Conservation (phyloP, 768 basidiomycete species). For the Hygrophorus russula region DNA sequence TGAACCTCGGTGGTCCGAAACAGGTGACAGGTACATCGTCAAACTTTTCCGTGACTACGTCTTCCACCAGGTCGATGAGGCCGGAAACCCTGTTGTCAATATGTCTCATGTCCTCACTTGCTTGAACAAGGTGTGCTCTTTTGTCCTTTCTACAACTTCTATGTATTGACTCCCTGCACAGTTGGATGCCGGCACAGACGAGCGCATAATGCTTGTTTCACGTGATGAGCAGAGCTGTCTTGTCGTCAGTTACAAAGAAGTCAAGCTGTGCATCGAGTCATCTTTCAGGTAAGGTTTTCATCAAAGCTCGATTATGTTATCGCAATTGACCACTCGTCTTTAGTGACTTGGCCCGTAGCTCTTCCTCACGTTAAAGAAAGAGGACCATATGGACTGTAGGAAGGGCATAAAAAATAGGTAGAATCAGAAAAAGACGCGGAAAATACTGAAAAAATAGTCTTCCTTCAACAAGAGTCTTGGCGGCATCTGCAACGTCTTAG, state of each 20-base stretch:
- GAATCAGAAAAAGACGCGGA: constrained; percentile 29
- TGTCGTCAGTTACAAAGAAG: constrained; percentile 86
- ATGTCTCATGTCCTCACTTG: constrained; percentile 85
- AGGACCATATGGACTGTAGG: neutral
- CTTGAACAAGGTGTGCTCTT: constrained; percentile 71
- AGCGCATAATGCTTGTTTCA: constrained; percentile 88
- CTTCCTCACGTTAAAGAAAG: neutral
- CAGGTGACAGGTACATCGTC: constrained; percentile 94
- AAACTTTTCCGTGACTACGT: constrained; percentile 98
- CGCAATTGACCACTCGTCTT: neutral
- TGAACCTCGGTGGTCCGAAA: constrained; percentile 95
- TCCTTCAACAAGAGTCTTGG: neutral
- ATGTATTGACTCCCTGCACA: constrained; percentile 17
- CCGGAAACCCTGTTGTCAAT: constrained; percentile 82
- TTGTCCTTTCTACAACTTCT: neutral
- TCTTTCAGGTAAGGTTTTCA: constrained; percentile 60
- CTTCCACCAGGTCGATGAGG: constrained; percentile 93
- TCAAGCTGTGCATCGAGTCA: constrained; percentile 75
- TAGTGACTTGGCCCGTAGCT: constrained; percentile 36
- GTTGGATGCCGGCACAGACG: constrained; percentile 91
- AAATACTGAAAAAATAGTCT: constrained; percentile 13
- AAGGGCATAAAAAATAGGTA: constrained; percentile 43
- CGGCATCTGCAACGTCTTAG: no score
- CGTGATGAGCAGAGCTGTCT: constrained; percentile 95
- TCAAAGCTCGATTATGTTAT: neutral